Evolutionary conservation across 257 asterid genomes (phyloP).

Genomic region (Ligustrum vulgare): DNA sequence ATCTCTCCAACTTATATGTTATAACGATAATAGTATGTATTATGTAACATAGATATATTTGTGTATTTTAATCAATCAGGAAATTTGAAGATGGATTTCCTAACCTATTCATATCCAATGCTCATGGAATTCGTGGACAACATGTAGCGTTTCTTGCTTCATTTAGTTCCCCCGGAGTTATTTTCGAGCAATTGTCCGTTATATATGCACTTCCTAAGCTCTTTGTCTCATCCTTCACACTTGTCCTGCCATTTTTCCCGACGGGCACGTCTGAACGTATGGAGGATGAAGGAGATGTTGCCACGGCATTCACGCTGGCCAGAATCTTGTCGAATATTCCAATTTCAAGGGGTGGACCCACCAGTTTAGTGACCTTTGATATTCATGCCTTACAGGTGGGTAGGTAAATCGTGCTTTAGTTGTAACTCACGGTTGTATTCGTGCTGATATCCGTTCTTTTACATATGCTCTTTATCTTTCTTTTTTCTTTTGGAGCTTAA

Average conservation of each 20-base stretch:
- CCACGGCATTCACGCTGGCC: constrained; percentile 94
- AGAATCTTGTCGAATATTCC: constrained; percentile 94
- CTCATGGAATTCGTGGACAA: constrained; percentile 95
- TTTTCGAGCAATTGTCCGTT: constrained; percentile 87
- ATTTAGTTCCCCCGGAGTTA: constrained; percentile 91
- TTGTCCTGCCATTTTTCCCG: constrained; percentile 95
- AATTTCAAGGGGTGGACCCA: constrained; percentile 90
- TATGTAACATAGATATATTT: constrained; percentile 16
- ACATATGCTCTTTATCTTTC: not conserved
- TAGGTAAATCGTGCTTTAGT: constrained; percentile 5
- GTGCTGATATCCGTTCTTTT: constrained; percentile 9
- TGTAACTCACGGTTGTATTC: constrained; percentile 14
- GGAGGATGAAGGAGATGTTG: constrained; percentile 99
- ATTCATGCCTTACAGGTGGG: constrained; percentile 98
- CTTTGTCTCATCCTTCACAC: constrained; percentile 91
- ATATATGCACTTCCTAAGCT: constrained; percentile 91
- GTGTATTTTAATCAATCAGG: constrained; percentile 47
- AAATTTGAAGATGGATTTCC: constrained; percentile 98
- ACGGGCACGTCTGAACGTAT: constrained; percentile 98
- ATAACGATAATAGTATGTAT: constrained; percentile 8
- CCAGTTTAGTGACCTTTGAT: constrained; percentile 88
- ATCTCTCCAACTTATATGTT: not conserved
- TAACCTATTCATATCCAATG: constrained; percentile 86
- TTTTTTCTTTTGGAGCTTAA: constrained; percentile 6
- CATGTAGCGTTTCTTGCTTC: constrained; percentile 98